Evolutionary conservation across 495 filamentous ascomycete species (phyloP).

Genomic region (Stereocaulon alpinum): DNA sequence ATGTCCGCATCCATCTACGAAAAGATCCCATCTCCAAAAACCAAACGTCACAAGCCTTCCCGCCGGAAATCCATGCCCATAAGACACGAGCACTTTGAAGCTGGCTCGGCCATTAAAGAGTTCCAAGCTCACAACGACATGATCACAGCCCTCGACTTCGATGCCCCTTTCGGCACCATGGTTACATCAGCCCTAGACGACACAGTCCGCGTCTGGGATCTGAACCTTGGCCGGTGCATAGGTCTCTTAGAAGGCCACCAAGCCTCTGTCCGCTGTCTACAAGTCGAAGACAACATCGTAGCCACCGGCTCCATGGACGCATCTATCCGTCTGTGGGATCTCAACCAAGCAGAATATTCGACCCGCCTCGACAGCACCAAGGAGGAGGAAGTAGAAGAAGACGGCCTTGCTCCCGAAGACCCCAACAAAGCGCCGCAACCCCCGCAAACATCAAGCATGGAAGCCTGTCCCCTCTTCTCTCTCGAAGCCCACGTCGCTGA

Average conservation of each 20-base stretch:
- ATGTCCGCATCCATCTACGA: slow-evolving; percentile 98
- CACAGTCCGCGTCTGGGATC: slow-evolving; percentile 94
- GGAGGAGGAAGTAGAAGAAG: slow-evolving; percentile 55
- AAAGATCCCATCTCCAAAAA: slow-evolving; percentile 63
- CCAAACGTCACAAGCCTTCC: slow-evolving; percentile 53
- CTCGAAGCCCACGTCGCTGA: slow-evolving; percentile 87
- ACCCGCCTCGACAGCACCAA: slow-evolving; percentile 11
- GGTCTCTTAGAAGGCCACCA: slow-evolving; percentile 88
- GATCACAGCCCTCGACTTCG: slow-evolving; percentile 88
- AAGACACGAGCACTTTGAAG: slow-evolving; percentile 88
- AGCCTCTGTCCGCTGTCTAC: slow-evolving; percentile 83
- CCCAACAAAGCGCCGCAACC: slow-evolving; percentile 39
- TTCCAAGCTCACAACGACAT: slow-evolving; percentile 80
- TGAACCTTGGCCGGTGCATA: slow-evolving; percentile 83
- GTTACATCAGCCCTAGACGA: slow-evolving; percentile 93
- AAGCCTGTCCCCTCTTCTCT: slow-evolving; percentile 77
- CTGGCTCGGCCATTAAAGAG: slow-evolving; percentile 79
- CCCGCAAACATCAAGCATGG: slow-evolving; percentile 60
- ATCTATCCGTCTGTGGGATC: slow-evolving; percentile 89
- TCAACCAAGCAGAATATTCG: slow-evolving; percentile 54
- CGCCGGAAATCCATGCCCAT: slow-evolving; percentile 83
- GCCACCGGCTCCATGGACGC: slow-evolving; percentile 95
- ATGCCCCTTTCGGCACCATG: slow-evolving; percentile 90
- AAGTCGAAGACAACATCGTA: slow-evolving; percentile 91
- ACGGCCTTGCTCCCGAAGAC: slow-evolving; percentile 50